Evolutionary conservation across 352 stramenopile genomes (phyloP).

Genomic region (Phytophthora sp.): DNA sequence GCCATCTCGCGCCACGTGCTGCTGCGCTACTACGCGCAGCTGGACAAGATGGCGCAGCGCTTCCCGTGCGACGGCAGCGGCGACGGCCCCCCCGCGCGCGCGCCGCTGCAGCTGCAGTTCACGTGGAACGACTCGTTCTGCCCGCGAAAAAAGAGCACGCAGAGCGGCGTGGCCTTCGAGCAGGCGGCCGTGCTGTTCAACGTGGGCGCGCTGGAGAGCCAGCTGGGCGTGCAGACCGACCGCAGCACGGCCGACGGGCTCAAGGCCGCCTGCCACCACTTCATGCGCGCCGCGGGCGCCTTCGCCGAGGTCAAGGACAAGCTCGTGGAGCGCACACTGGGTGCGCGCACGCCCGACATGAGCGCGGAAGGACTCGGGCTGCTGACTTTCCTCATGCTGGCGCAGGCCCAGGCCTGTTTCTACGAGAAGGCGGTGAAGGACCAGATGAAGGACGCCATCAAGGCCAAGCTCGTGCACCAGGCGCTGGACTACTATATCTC

Average conservation of each 20-base stretch:
- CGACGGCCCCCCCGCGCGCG: conserved; percentile 1
- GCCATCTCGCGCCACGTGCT: conserved; percentile 71
- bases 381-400: conserved; percentile 77
- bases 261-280: conserved; percentile 84
- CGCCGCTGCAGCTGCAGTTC: conserved; percentile 69
- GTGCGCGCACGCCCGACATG: conserved; percentile 61
- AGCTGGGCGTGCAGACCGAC: conserved; percentile 83
- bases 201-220: conserved; percentile 79
- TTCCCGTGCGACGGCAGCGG: conserved; percentile 56
- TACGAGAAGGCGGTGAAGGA: conserved; percentile 93
- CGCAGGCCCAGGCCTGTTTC: conserved; percentile 90
- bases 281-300: conserved; percentile 83
- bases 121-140: conserved; percentile 93
- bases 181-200: conserved; percentile 90
- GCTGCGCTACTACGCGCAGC: conserved; percentile 78
- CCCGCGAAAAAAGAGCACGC: conserved; percentile 82
- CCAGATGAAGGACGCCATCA: conserved; percentile 82
- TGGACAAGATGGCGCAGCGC: conserved; percentile 64
- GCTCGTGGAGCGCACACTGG: conserved; percentile 48
- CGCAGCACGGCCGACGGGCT: conserved; percentile 75
- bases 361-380: conserved; percentile 73
- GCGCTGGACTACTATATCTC: conserved; percentile 68
- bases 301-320: conserved; percentile 71
- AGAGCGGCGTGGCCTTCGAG: conserved; percentile 76
- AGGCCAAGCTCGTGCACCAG: conserved; percentile 85